Evolutionary conservation across 768 basidiomycete species (phyloP).

Genomic region (Pholiota microspora): DNA sequence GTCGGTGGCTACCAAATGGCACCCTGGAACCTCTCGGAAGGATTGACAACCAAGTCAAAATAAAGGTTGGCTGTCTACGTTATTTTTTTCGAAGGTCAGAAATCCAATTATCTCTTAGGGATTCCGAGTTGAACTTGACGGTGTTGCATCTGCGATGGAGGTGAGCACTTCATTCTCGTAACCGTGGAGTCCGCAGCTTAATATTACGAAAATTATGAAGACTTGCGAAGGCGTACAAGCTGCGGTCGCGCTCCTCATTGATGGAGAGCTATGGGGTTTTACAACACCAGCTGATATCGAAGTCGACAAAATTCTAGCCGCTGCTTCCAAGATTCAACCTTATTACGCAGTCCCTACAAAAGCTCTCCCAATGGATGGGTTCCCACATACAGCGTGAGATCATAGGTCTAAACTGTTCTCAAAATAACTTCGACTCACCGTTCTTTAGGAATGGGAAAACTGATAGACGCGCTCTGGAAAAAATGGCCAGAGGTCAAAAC

Average conservation of each 20-base stretch:
- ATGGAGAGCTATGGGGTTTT: conserved; percentile 55
- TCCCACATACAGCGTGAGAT: conserved; percentile 52
- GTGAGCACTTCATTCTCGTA: conserved; percentile 25
- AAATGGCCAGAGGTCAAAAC: conserved; percentile 27
- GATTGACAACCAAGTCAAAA: conserved; percentile 63
- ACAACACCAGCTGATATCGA: conserved; percentile 38
- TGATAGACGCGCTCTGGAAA: conserved; percentile 44
- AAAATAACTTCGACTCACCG: conserved; percentile 5
- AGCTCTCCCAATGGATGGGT: conserved; percentile 39
- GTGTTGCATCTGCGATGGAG: conserved; percentile 60
- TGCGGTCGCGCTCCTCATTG: conserved; percentile 51
- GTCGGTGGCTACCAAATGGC: conserved; percentile 51
- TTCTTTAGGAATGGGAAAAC: conserved; percentile 43
- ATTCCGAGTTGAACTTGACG: conserved; percentile 64
- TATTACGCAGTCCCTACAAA: conserved; percentile 58
- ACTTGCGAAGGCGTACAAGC: conserved; percentile 39
- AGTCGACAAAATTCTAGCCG: conserved; percentile 37
- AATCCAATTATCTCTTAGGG: conserved; percentile 31
- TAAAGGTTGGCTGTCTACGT: conserved; percentile 50
- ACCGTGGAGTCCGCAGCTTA: background rate
- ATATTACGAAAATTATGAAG: conserved; percentile 23
- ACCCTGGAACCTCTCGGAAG: conserved; percentile 57
- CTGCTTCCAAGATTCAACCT: conserved; percentile 51
- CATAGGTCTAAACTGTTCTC: background rate
- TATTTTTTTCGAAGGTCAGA: too few species aligned